Conservation (phyloP, 495 filamentous ascomycete genomes). For the Tricharina praecox region DNA sequence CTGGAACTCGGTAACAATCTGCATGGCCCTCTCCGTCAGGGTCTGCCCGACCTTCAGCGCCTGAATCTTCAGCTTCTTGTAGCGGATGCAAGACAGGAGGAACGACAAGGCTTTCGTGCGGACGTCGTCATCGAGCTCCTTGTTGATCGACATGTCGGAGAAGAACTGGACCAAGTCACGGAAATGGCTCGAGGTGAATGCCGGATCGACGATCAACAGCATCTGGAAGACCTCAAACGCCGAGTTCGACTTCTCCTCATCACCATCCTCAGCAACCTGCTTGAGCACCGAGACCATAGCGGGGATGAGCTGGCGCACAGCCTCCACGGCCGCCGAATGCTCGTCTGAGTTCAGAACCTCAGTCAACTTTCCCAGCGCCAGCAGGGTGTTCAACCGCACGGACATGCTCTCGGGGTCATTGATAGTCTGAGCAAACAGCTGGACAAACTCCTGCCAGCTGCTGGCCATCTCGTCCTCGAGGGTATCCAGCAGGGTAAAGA, state of each 20-base stretch:
- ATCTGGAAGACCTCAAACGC: constrained; percentile 97
- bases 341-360: constrained; percentile 78
- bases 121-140: constrained; percentile 59
- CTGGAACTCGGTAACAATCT: constrained; percentile 64
- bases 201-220: constrained; percentile 71
- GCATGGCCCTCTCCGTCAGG: constrained; percentile 66
- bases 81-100: constrained; percentile 78
- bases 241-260: constrained; percentile 74
- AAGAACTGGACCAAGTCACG: constrained; percentile 85
- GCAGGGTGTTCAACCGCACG: constrained; percentile 85
- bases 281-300: constrained; percentile 82
- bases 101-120: constrained; percentile 82
- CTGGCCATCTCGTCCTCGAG: constrained; percentile 64
- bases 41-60: constrained; percentile 72
- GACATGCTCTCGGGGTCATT: constrained; percentile 75
- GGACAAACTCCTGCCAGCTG: constrained; percentile 58
- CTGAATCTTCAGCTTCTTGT: constrained; percentile 89
- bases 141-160: constrained; percentile 67
- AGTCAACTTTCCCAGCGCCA: constrained; percentile 76
- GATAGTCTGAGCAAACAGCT: constrained; percentile 73
- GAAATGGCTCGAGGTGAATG: constrained; percentile 71
- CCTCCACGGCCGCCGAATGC: constrained; percentile 48
- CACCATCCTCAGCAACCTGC: constrained; percentile 51
- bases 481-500: constrained; percentile 76
- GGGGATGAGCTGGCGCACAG: constrained; percentile 64